Evolutionary conservation across 2,329 filamentous ascomycete genomes (phyloP).

Genomic region (Botryotinia convoluta): DNA sequence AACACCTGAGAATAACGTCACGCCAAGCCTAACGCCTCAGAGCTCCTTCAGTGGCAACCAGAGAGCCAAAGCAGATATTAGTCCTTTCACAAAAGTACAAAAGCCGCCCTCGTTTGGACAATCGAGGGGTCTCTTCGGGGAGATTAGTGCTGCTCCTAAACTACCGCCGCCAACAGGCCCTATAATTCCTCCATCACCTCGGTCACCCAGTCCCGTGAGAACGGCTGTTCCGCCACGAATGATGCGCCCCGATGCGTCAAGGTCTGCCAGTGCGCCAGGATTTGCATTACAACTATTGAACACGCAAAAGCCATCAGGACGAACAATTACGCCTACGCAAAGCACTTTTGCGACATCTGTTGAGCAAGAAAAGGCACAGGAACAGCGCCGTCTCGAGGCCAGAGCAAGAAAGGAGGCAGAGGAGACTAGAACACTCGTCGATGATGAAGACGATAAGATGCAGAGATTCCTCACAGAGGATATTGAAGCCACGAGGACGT

Average conservation of each 20-base stretch:
- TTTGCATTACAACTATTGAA: slow-evolving; percentile 54
- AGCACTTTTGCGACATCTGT: slow-evolving; percentile 29
- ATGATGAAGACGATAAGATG: slow-evolving; percentile 68
- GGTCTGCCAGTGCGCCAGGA: slow-evolving; percentile 60
- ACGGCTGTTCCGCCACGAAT: slow-evolving; percentile 52
- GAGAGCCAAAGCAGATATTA: slow-evolving; percentile 40
- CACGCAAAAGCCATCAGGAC: slow-evolving; percentile 47
- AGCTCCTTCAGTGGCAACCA: slow-evolving; percentile 56
- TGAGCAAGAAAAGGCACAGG: slow-evolving; percentile 34
- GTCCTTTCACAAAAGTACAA: slow-evolving; percentile 46
- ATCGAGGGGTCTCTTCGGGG: slow-evolving; percentile 50
- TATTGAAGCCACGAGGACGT: slow-evolving; percentile 56
- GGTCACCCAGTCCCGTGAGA: slow-evolving; percentile 71
- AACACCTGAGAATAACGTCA: slow-evolving; percentile 45
- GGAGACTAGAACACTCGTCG: slow-evolving; percentile 55
- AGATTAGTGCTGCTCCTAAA: slow-evolving; percentile 53
- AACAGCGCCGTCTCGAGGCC: slow-evolving; percentile 36
- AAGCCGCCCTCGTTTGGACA: slow-evolving; percentile 45
- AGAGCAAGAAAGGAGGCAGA: slow-evolving; percentile 56
- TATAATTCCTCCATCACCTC: slow-evolving; percentile 64
- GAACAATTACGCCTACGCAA: slow-evolving; percentile 48
- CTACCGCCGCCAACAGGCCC: slow-evolving; percentile 49
- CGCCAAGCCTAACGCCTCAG: slow-evolving; percentile 54
- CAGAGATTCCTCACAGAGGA: slow-evolving; percentile 60
- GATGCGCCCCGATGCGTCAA: slow-evolving; percentile 48